These are phyloP conservation scores for Recurvomyces mirabilis DNA, from an alignment of 495 filamentous ascomycete species.

Conservation along the genomic window DNA sequence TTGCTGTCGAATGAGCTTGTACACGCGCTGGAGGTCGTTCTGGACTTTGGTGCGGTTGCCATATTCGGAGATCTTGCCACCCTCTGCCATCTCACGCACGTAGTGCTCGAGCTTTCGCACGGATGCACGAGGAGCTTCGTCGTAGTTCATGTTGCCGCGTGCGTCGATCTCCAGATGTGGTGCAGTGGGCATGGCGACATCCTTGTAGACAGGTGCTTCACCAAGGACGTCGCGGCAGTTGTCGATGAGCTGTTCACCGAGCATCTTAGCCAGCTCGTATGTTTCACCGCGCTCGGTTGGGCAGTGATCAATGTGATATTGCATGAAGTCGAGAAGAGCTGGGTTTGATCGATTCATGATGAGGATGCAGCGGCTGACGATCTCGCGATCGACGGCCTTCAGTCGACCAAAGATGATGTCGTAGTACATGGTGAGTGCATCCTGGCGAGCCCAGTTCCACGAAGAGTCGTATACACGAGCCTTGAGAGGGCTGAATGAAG, in stretches of 20 bases:
- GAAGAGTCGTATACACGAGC: conserved; percentile 94
- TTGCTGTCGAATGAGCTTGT: conserved; percentile 95
- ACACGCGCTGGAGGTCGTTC: conserved; percentile 83
- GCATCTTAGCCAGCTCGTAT: conserved; percentile 88
- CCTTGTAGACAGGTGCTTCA: conserved; percentile 81
- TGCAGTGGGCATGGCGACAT: conserved; percentile 83
- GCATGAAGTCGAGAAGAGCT: conserved; percentile 94
- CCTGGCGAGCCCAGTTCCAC: conserved; percentile 98
- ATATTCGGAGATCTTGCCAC: conserved; percentile 95
- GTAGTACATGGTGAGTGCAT: conserved; percentile 96
- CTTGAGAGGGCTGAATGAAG: conserved; percentile 83
- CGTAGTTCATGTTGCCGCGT: conserved; percentile 77
- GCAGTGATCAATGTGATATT: conserved; percentile 99
- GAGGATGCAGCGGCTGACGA: conserved; percentile 93
- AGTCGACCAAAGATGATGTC: conserved; percentile 97
- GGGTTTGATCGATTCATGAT: conserved; percentile 99
- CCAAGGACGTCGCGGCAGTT: conserved; percentile 90
- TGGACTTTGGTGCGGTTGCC: conserved; percentile 97
- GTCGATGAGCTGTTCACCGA: conserved; percentile 90
- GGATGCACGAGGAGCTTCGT: conserved; percentile 76
- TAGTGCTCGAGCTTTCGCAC: conserved; percentile 98
- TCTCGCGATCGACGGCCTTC: conserved; percentile 88
- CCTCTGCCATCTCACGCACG: conserved; percentile 96
- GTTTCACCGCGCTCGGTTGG: conserved; percentile 94
- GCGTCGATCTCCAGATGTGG: conserved; percentile 83